Base-by-base conservation (phyloP, 768 basidiomycete genomes). In the Termitomyces sp. region DNA sequence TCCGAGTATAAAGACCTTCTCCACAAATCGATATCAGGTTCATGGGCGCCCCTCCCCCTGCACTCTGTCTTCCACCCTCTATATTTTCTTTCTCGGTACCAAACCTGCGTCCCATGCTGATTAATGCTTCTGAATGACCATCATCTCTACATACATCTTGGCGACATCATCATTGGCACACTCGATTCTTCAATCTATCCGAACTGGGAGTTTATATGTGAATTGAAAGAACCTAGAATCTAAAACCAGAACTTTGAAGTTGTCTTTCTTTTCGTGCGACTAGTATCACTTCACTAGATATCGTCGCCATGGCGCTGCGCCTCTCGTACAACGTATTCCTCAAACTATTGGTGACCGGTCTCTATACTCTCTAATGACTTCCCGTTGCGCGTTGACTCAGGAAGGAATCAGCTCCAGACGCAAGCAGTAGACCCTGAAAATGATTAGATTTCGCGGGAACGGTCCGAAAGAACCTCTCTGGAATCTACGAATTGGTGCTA, bases 1-100 rank as follows among this genome's bases (percentile, higher is more conserved):
- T 47, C 58, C 62, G 58, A 39, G 6, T 59, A 57, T 53, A 56
- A 10, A 47, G 4, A 1, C 26, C 6, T 14, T 27, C n/a, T 24
- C 1, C 45, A 20, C 27, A 26, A 44, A 26, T 26, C 22, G 12
- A 2, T 12, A n/a, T n/a, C n/a, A n/a, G n/a, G n/a, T n/a, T n/a
- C n/a, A n/a, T n/a, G n/a, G n/a, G n/a, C n/a, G n/a, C n/a, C n/a
- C n/a, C 33, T 24, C 20, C 18, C 18, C 27, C 14, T 8, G 5
- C 10, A 6, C 7, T 18, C 7, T 18, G 24, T 45, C 18, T 46
- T 49, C 16, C 5, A 16, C 9, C 22, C 16, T 26, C 36, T 16
- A 2, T 14, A 33, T 34, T 18, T 49, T 22, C 22, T 22, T 24
- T 2, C 13, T 13, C 33, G 2, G 14, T 34, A 9, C 7, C 8